phyloP scores from a whole-genome alignment of 1,139 yeast genomes.

The Scheffersomyces titani region DNA sequence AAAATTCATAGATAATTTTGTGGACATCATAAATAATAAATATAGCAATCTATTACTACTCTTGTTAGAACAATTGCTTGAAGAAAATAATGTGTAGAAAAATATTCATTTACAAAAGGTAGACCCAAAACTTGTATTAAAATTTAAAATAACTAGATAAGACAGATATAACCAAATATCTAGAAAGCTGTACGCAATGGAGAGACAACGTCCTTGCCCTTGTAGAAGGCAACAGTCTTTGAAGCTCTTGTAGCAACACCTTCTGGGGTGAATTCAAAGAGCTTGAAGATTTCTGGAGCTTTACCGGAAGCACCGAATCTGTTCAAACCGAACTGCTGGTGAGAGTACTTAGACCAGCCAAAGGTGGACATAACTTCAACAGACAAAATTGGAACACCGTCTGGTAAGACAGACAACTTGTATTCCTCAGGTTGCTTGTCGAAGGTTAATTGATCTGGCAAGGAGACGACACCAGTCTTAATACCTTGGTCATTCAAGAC shows the following conservation, averaged over 20 bases:
- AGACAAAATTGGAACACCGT: conserved; percentile 89
- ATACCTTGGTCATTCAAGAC: conserved; percentile 63
- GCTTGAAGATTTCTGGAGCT: conserved; percentile 78
- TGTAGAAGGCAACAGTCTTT: conserved; percentile 80
- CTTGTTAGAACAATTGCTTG: background rate
- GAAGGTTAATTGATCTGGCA: conserved; percentile 92
- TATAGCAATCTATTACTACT: background rate
- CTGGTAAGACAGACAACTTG: conserved; percentile 86
- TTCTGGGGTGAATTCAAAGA: conserved; percentile 89
- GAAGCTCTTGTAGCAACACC: conserved; percentile 87
- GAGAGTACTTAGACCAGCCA: conserved; percentile 96
- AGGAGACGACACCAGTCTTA: conserved; percentile 80
- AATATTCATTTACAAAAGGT: background rate
- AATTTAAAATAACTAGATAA: background rate
- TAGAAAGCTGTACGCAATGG: conserved; percentile 82
- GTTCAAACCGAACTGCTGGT: conserved; percentile 94
- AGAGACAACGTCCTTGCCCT: conserved; percentile 70
- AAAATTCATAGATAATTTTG: too few relatives aligned
- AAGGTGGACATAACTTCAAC: conserved; percentile 91
- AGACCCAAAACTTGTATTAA: background rate
- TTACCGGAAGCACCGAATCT: conserved; percentile 98
- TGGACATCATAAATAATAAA: background rate
- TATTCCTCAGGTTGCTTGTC: conserved; percentile 81
- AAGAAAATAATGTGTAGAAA: too few relatives aligned
- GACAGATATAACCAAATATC: conserved; percentile 5